phyloP scores from a whole-genome alignment of 345 rosid species.

The Acer yangbiense region DNA sequence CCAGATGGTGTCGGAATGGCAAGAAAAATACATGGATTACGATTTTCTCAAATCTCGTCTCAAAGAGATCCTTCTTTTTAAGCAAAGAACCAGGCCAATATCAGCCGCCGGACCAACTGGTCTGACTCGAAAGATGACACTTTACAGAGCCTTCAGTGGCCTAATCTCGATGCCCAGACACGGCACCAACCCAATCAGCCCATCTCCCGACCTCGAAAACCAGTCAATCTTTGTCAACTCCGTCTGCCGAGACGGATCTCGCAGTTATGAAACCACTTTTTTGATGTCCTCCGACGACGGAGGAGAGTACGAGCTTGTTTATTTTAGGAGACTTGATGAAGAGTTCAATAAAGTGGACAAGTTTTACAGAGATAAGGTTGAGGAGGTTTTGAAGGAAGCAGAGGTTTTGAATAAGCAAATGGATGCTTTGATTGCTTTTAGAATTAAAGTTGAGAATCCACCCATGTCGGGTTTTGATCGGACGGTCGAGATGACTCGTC shows the following conservation, averaged over 20 bases:
- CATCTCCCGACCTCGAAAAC: slow-evolving; percentile 42
- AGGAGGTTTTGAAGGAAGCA: slow-evolving; percentile 65
- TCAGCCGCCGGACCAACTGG: no score
- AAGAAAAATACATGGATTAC: slow-evolving; percentile 66
- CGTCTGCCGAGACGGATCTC: slow-evolving; percentile 29
- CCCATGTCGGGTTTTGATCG: slow-evolving; percentile 38
- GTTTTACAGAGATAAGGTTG: slow-evolving; percentile 51
- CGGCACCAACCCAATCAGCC: slow-evolving; percentile 13
- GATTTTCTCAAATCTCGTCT: slow-evolving; percentile 46
- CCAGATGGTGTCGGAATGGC: slow-evolving; percentile 91
- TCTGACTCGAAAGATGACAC: not conserved
- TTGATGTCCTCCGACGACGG: slow-evolving; percentile 63
- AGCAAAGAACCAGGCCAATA: slow-evolving; percentile 27
- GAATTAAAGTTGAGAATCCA: slow-evolving; percentile 75
- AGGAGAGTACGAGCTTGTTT: slow-evolving; percentile 61
- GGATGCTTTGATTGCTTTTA: slow-evolving; percentile 80
- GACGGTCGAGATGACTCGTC: slow-evolving; percentile 54
- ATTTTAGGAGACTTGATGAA: slow-evolving; percentile 64
- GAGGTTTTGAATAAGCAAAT: slow-evolving; percentile 52
- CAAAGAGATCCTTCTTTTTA: slow-evolving; percentile 55
- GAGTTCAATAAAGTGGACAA: slow-evolving; percentile 64
- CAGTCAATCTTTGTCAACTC: slow-evolving; percentile 46
- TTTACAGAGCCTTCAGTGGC: slow-evolving; percentile 72
- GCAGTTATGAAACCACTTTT: slow-evolving; percentile 52
- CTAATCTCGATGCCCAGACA: slow-evolving; percentile 26